Conservation (phyloP, 257 asterid genomes). For the Plantago major region DNA sequence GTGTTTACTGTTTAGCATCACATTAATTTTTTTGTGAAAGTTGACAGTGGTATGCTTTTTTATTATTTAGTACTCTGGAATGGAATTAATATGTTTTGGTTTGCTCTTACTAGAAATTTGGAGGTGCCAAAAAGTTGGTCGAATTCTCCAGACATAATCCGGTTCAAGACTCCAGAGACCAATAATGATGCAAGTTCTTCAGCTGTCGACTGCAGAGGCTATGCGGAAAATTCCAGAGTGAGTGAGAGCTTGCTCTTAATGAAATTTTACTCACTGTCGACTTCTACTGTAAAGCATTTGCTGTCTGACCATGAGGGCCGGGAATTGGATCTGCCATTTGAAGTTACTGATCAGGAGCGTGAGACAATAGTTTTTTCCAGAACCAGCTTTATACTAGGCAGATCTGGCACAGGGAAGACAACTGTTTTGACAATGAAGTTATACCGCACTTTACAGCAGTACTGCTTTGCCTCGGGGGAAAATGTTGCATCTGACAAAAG, state of each 20-base stretch:
- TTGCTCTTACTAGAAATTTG: conserved; percentile 31
- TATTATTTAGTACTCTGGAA: too few species aligned
- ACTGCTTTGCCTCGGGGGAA: conserved; percentile 32
- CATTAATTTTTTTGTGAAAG: background rate
- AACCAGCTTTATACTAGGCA: conserved; percentile 60
- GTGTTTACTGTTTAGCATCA: background rate
- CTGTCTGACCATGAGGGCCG: conserved; percentile 40
- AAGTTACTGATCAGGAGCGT: conserved; percentile 61
- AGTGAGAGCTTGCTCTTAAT: conserved; percentile 58
- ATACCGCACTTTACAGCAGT: conserved; percentile 43
- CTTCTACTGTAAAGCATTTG: conserved; percentile 44
- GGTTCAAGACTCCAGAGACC: conserved; percentile 27
- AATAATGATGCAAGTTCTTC: conserved; percentile 21
- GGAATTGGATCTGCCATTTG: conserved; percentile 60
- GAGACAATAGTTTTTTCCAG: conserved; percentile 40
- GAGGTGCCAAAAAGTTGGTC: conserved; percentile 62
- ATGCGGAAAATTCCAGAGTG: conserved; percentile 53
- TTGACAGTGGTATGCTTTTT: background rate
- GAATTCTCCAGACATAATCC: conserved; percentile 25
- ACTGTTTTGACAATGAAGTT: conserved; percentile 61
- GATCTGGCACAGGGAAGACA: conserved; percentile 78
- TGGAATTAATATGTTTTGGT: background rate
- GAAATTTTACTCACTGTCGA: conserved; percentile 61
- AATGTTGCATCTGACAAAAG: conserved; percentile 5
- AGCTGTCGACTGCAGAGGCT: conserved; percentile 25